Percentiles rank a stretch among this genome's conserved stretches.
Conservation (phyloP, 495 filamentous ascomycete species). For the Neurospora sp. region DNA sequence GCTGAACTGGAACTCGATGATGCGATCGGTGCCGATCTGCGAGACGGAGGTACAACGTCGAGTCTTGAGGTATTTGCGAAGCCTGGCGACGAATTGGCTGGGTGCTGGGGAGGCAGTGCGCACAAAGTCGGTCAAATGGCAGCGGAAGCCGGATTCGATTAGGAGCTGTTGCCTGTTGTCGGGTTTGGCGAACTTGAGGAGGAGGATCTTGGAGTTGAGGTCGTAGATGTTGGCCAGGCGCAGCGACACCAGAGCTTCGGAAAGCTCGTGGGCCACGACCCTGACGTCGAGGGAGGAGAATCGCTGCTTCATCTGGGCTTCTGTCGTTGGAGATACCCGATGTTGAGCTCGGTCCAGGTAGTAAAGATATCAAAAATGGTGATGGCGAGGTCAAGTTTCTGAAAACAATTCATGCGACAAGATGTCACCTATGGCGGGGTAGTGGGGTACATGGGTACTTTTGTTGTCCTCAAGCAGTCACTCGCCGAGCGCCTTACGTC, state of each 20-base stretch:
- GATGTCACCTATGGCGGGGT: background rate
- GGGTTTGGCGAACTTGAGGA: slow-evolving; percentile 84
- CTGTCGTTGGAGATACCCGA: background rate
- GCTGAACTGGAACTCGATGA: slow-evolving; percentile 86
- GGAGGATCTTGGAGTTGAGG: slow-evolving; percentile 86
- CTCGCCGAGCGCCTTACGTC: background rate
- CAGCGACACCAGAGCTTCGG: slow-evolving; percentile 57
- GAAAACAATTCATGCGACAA: background rate
- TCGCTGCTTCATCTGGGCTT: slow-evolving; percentile 77
- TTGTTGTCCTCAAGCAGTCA: background rate
- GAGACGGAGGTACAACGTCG: slow-evolving; percentile 68
- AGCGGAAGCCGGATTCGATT: slow-evolving; percentile 91
- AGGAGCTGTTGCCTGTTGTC: slow-evolving; percentile 77
- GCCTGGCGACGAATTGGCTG: slow-evolving; percentile 66
- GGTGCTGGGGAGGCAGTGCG: slow-evolving; percentile 75
- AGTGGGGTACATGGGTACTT: background rate
- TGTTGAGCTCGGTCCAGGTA: background rate
- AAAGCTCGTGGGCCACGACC: slow-evolving; percentile 89
- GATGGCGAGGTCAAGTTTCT: background rate
- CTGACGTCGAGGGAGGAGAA: slow-evolving; percentile 91
- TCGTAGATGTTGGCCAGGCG: slow-evolving; percentile 93
- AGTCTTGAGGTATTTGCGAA: slow-evolving; percentile 83
- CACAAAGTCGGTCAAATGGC: slow-evolving; percentile 82
- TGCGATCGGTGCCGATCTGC: slow-evolving; percentile 86
- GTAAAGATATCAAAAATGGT: background rate